phyloP scores from a whole-genome alignment of 148 eudicot species.

The Rheum nobile region DNA sequence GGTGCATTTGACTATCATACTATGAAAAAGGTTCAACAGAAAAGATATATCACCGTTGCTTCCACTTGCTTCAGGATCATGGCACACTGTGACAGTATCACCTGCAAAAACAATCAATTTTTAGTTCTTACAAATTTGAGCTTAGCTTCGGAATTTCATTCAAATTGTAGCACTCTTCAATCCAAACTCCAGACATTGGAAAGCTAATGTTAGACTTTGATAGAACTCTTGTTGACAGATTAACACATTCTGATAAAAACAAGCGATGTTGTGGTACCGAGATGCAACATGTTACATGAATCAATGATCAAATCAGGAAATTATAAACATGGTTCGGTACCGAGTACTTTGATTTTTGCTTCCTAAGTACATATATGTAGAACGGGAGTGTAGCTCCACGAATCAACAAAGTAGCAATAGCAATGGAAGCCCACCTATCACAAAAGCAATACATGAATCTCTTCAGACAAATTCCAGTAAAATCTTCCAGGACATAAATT shows the following conservation, averaged over 20 bases:
- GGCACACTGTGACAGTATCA: conserved; percentile 45
- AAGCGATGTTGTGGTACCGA: too few species aligned
- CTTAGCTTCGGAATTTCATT: neutral
- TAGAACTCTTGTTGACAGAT: too few species aligned
- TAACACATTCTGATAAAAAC: too few species aligned
- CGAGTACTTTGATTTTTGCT: conserved; percentile 14
- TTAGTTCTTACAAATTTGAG: neutral
- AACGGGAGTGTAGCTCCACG: conserved; percentile 45
- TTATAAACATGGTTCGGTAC: conserved; percentile 6
- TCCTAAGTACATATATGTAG: conserved; percentile 44
- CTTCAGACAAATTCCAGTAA: neutral
- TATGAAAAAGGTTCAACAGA: neutral
- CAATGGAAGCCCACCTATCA: conserved; percentile 76
- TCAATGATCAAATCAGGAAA: neutral
- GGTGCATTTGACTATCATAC: neutral
- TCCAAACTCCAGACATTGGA: too few species aligned
- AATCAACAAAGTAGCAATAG: conserved; percentile 46
- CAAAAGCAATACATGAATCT: neutral
- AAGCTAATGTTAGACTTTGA: too few species aligned
- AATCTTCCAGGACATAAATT: neutral
- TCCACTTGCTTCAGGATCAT: conserved; percentile 48
- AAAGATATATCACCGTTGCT: conserved; percentile 26
- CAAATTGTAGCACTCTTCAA: too few species aligned
- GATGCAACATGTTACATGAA: neutral
- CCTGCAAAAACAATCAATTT: conserved; percentile 21